Evolutionary conservation across 345 rosid species (phyloP), one percentile per base, ranked within the genome.

Genomic region (Balakata baccata): DNA sequence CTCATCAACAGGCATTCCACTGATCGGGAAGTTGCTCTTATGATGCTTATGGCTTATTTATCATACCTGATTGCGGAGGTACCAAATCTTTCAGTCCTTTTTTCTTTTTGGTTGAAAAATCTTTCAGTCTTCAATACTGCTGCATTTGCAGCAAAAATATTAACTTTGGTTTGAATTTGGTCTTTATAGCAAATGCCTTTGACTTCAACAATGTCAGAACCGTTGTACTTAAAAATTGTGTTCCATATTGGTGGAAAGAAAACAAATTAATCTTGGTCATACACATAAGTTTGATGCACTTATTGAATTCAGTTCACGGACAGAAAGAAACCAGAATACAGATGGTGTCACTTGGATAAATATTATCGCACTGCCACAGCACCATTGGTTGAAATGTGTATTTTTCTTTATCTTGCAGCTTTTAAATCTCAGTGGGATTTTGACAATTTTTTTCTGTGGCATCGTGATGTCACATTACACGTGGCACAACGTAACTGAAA

Each of bases 11-110:
- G 94, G 83, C 92, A 89, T 76, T 89, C 94, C 23, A 87, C 89
- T 2, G 89, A 87, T 68, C 90, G 92, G 51, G 92, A 89, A 79
- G 86, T 87, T 56, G 90, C 94, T 5, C 79, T 84, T 29, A 83
- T 81, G 92, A 85, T 89, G 79, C 84, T 89, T 49, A 88, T 88
- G 94, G 89, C 94, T 66, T 89, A 89, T 79, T 74, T 85, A 52
- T 85, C 90, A 25, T 89, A 84, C 79, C 83, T 87, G 85, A 50
- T 89, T 64, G 94, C 94, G 37, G 92, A 89, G 94, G 94, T 89
- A 83, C 64, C 16, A 18, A 22, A 17, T 41, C 17, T 37, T 29
- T 53, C 11, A 22, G 38, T 4, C 73, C n/a, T n/a, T n/a, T n/a
- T n/a, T n/a, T n/a, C n/a, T n/a, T n/a, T n/a, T n/a, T n/a, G n/a